Conservation (phyloP, 805 yeast species). For the Candida hungchunana region DNA sequence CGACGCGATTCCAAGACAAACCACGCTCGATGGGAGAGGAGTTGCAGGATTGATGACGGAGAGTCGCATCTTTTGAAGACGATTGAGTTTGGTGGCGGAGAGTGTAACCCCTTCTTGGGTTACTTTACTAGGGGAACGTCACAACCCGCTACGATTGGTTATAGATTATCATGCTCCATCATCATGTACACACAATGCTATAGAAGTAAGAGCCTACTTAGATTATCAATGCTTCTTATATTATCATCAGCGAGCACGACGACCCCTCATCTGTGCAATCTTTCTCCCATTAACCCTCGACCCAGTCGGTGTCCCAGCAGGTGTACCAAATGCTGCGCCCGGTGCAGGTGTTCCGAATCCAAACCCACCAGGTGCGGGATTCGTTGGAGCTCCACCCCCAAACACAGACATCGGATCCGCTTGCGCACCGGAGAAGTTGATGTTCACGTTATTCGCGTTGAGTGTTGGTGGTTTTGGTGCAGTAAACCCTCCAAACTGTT, state of each 20-base stretch:
- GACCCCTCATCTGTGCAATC: slow-evolving; percentile 26
- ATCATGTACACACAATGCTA: too few species aligned
- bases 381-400: slow-evolving; percentile 10
- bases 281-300: slow-evolving; percentile 23
- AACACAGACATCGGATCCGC: slow-evolving; percentile 12
- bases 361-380: slow-evolving; percentile 3
- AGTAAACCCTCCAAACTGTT: slow-evolving; percentile 13
- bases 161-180: too few species aligned
- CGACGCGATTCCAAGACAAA: too few species aligned
- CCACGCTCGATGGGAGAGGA: too few species aligned
- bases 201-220: too few species aligned
- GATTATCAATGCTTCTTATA: too few species aligned
- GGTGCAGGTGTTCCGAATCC: slow-evolving; percentile 11
- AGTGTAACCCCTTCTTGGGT: too few species aligned
- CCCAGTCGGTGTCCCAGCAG: slow-evolving; percentile 20
- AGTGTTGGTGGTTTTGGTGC: slow-evolving; percentile 13
- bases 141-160: too few species aligned
- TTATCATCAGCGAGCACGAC: slow-evolving; percentile 21
- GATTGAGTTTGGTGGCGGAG: too few species aligned
- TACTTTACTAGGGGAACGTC: too few species aligned
- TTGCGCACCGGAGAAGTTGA: slow-evolving; percentile 10
- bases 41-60: too few species aligned
- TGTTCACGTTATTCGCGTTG: slow-evolving; percentile 10
- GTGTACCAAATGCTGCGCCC: slow-evolving; percentile 12
- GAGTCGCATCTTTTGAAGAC: too few species aligned